These are phyloP conservation scores for Luvunga scandens DNA, from an alignment of 345 rosid species.

Conservation along the genomic window DNA sequence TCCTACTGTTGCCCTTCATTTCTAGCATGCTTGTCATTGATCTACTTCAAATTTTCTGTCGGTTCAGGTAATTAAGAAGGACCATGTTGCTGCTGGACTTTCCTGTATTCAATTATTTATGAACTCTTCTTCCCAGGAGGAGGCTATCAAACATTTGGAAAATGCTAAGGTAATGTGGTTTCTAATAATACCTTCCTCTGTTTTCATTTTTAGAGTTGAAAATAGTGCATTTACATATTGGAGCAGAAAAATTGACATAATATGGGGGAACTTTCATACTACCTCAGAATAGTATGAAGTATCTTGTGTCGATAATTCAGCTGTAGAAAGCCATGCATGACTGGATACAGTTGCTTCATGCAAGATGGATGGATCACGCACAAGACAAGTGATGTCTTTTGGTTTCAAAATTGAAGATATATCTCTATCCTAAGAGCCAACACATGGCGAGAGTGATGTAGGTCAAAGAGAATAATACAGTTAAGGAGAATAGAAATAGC, in stretches of 20 bases:
- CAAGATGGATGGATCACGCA: not conserved
- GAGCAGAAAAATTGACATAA: not conserved
- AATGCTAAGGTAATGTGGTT: conserved; percentile 70
- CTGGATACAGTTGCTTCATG: not conserved
- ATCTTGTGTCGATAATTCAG: not conserved
- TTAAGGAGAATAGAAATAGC: no score
- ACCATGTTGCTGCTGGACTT: conserved; percentile 91
- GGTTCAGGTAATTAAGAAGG: conserved; percentile 88
- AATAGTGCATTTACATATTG: not conserved
- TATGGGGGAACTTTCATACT: not conserved
- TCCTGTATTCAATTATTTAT: conserved; percentile 91
- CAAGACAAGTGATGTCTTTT: not conserved
- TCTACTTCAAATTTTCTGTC: conserved; percentile 7
- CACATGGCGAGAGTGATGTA: not conserved
- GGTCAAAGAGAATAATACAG: not conserved
- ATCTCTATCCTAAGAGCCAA: not conserved
- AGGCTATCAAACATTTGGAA: conserved; percentile 89
- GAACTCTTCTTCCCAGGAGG: conserved; percentile 87
- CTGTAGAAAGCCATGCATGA: not conserved
- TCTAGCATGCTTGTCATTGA: conserved; percentile 1
- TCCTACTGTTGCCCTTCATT: not conserved
- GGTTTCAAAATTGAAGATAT: not conserved
- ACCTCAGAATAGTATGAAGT: not conserved
- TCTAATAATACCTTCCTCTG: conserved; percentile 5
- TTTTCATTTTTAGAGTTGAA: not conserved